These are phyloP conservation scores for Xerocomus brunneocitrinus DNA, from an alignment of 768 basidiomycete species.

Conservation along the genomic window DNA sequence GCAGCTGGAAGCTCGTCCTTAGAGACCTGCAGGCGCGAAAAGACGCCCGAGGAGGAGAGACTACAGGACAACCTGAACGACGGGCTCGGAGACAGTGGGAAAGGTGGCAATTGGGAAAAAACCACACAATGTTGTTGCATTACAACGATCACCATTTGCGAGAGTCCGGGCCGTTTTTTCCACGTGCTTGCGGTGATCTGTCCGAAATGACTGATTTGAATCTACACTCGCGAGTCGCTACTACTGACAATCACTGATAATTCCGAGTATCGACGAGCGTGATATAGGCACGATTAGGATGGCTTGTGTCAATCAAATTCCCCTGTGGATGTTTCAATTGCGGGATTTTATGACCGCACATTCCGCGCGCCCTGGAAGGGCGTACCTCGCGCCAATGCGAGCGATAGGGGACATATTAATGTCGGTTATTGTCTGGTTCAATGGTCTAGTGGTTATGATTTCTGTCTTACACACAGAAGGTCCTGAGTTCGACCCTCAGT, in stretches of 20 bases:
- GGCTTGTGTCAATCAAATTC: neutral
- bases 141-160: constrained; percentile 9
- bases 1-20: neutral
- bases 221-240: neutral
- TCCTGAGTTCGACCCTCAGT: constrained; percentile 39
- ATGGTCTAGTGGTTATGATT: constrained; percentile 59
- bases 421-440: constrained; percentile 31
- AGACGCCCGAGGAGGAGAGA: neutral
- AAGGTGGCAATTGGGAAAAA: constrained; percentile 1
- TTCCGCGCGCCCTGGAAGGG: neutral
- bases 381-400: neutral
- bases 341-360: no score
- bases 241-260: neutral
- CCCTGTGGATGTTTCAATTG: neutral
- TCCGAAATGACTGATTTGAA: neutral
- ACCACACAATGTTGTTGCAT: neutral
- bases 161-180: neutral
- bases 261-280: neutral
- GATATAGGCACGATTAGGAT: neutral
- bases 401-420: neutral
- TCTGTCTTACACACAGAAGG: constrained; percentile 47
- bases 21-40: neutral
- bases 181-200: constrained; percentile 13
- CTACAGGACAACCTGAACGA: neutral
- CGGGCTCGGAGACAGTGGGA: neutral